Evolutionary conservation across 2,329 filamentous ascomycete genomes (phyloP), one percentile per base, ranked within the genome.

Genomic region (Xylariaceae sp.): DNA sequence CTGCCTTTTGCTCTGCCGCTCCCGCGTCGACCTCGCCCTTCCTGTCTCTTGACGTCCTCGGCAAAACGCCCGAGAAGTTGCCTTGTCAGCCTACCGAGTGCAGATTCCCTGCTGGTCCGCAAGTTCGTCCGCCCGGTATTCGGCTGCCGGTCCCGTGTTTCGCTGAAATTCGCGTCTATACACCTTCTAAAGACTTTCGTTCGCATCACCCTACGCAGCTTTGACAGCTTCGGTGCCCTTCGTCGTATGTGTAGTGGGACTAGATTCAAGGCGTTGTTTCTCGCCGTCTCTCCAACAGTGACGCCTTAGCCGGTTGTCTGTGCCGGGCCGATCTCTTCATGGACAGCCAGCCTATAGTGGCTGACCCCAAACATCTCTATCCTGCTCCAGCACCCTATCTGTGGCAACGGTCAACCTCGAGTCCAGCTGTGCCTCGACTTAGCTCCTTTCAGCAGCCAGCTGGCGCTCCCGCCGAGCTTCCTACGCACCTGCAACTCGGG

Each of bases 401-500:
- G 75, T 71, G 72, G 33, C 15, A 36, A 60, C 68, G 60, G 57
- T 69, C 59, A 44, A 66, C 66, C 19, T 65, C 62, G 33, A 70
- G 66, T 56, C 61, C 68, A 47, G 57, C 62, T 39, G 48, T 65
- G 45, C 55, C 61, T 60, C 59, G 66, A 67, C 58, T 63, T 56
- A 60, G 57, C 58, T 56, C 62, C 46, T 42, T 61, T 47, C 3
- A 14, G 12, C 33, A 12, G 15, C 48, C 58, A n/a, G 47, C 53
- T 27, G 48, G 59, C 44, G 58, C 58, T 33, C 54, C 58, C 19
- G 15, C 49, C 44, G 58, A 62, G 36, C n/a, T n/a, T n/a, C n/a
- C n/a, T n/a, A n/a, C n/a, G n/a, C 72, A 74, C 53, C 60, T 81
- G 60, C 77, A 82, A 55, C 71, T 81, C 51, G 70, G 81, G 27